Percentiles rank a stretch among this genome's conserved stretches.
These are phyloP conservation scores for Laguncularia racemosa DNA, from an alignment of 345 rosid genomes.

Conservation along the genomic window DNA sequence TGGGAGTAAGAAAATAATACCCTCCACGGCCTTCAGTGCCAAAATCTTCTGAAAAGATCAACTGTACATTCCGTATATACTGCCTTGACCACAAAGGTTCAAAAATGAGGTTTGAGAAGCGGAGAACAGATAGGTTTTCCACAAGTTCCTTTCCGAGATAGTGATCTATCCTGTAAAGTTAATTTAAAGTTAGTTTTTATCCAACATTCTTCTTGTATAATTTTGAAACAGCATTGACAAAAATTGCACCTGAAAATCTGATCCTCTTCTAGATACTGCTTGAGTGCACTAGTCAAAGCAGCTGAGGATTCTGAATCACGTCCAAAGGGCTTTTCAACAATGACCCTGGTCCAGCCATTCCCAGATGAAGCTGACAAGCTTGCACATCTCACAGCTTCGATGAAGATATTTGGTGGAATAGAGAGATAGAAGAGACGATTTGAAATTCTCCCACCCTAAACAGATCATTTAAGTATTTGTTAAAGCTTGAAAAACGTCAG, in stretches of 20 bases:
- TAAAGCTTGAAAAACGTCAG: no score
- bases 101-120: slow-evolving; percentile 96
- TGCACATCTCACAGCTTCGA: slow-evolving; percentile 90
- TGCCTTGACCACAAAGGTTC: slow-evolving; percentile 97
- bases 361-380: slow-evolving; percentile 84
- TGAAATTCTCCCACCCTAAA: slow-evolving; percentile 72
- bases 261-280: slow-evolving; percentile 79
- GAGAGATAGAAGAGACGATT: slow-evolving; percentile 94
- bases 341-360: slow-evolving; percentile 96
- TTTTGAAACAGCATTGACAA: neutral
- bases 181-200: slow-evolving; percentile 12
- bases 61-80: slow-evolving; percentile 85
- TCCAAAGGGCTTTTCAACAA: slow-evolving; percentile 99
- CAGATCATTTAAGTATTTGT: neutral
- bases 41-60: slow-evolving; percentile 94
- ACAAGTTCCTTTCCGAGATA: slow-evolving; percentile 97
- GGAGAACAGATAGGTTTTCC: slow-evolving; percentile 92
- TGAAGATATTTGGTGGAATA: slow-evolving; percentile 90
- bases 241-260: slow-evolving; percentile 77
- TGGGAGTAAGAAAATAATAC: slow-evolving; percentile 28
- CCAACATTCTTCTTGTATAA: neutral
- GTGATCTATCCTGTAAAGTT: slow-evolving; percentile 80
- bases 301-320: slow-evolving; percentile 96
- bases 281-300: slow-evolving; percentile 76
- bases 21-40: slow-evolving; percentile 99